phyloP scores from a whole-genome alignment of 164 flowering plant species.

The Umbilicus rupestris region DNA sequence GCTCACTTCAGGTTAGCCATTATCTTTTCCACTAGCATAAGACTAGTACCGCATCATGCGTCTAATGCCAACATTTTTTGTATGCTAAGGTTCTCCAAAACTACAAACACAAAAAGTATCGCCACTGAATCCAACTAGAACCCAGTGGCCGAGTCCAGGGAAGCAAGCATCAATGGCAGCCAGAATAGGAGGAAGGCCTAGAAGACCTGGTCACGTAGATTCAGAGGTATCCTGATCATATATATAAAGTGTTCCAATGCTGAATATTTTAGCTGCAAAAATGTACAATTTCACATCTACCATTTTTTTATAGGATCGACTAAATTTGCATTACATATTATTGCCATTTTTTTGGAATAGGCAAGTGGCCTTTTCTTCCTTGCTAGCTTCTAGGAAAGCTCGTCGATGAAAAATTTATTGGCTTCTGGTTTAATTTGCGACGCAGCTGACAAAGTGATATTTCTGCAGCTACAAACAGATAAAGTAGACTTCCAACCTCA shows the following conservation, averaged over 20 bases:
- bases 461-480: no score
- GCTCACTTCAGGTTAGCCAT: neutral
- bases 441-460: no score
- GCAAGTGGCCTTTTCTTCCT: neutral
- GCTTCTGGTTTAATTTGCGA: no score
- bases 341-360: neutral
- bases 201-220: constrained; percentile 41
- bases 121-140: constrained; percentile 26
- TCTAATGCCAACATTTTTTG: constrained; percentile 4
- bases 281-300: neutral
- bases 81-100: constrained; percentile 10
- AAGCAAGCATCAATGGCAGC: constrained; percentile 19
- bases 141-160: constrained; percentile 33
- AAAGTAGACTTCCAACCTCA: no score
- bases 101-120: constrained; percentile 28
- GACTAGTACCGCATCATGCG: neutral
- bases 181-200: constrained; percentile 27
- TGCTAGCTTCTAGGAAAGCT: no score
- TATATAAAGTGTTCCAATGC: no score
- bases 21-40: neutral
- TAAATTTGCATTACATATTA: neutral
- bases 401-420: no score
- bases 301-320: neutral
- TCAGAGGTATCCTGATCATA: constrained; percentile 31
- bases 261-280: no score